Base-by-base conservation (phyloP, 2,329 filamentous ascomycete genomes). In the Arachnomyces sp. region DNA sequence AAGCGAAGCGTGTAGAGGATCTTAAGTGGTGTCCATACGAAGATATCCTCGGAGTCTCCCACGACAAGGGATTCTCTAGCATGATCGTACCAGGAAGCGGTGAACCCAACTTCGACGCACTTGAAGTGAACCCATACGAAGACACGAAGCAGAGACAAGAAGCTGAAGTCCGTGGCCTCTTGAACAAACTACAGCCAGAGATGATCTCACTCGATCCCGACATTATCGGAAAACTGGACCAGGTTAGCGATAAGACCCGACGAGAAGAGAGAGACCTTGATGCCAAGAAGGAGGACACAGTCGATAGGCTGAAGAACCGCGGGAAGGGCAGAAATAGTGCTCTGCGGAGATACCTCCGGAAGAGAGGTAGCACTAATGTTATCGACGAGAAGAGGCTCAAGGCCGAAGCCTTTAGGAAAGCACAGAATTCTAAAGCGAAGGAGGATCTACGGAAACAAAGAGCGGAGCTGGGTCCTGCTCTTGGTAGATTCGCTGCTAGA, bases 201-300 rank as follows among this genome's bases (percentile, higher is more conserved):
- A 98, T 96, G 87, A 98, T 98, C 47, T 86, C 87, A 1, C 72
- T 98, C 15, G 83, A 98, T 59, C 90, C 92, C 51, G 84, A 92
- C 63, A 93, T 88, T 58, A 79, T 98, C 53, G 92, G 92, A 40
- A 86, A 81, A 51, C 73, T 98, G 25, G 89, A 98, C 59, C 71
- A 88, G 42, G 77, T 85, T 37, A 86, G 83, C 28, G 80, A 89
- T 45, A 75, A 85, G 67, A 82, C 92, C 68, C 75, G 82, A 36
- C 75, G 80, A 55, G 80, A 79, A 17, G 87, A 93, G 55, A 80
- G 77, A 56, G 84, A 94, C 57, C 74, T 93, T 31, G 90, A 96
- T 52, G 73, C 78, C 7, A 81, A 81, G 51, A 71, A 74, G 17
- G 71, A 73, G 40, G 76, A 80, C 47, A 65, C 68, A 18, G 67